Conservation (phyloP, 352 stramenopile genomes). For the Globisporangium lucens region DNA sequence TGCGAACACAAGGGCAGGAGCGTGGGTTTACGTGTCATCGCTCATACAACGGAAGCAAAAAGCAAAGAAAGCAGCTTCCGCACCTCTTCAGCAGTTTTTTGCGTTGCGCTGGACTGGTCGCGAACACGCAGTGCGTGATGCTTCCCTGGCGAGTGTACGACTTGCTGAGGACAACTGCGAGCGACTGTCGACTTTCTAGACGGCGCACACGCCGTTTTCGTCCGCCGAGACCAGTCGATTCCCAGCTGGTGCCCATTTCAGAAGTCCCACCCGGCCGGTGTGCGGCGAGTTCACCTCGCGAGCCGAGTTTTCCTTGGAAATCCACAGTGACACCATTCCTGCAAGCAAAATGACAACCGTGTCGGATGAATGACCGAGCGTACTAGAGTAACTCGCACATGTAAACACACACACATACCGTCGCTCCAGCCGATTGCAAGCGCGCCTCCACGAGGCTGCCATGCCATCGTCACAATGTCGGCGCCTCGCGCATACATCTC, state of each 20-base stretch:
- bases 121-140: constrained; percentile 89
- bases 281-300: constrained; percentile 86
- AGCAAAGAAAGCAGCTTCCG: not conserved
- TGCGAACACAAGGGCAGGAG: not conserved
- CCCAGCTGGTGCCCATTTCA: constrained; percentile 85
- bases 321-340: constrained; percentile 84
- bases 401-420: constrained; percentile 22
- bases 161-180: constrained; percentile 74
- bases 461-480: constrained; percentile 81
- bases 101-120: constrained; percentile 32
- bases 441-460: constrained; percentile 80
- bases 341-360: not conserved
- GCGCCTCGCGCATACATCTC: constrained; percentile 57
- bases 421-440: constrained; percentile 85
- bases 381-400: not conserved
- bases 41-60: not conserved
- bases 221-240: constrained; percentile 90
- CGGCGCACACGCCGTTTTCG: constrained; percentile 72
- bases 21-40: not conserved
- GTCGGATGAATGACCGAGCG: not conserved
- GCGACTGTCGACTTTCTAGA: constrained; percentile 86
- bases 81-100: constrained; percentile 50
- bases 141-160: constrained; percentile 86
- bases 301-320: constrained; percentile 64
- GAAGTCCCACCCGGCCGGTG: constrained; percentile 65